Conservation (phyloP, 2,329 filamentous ascomycete species). For the Neonectria magnoliae region DNA sequence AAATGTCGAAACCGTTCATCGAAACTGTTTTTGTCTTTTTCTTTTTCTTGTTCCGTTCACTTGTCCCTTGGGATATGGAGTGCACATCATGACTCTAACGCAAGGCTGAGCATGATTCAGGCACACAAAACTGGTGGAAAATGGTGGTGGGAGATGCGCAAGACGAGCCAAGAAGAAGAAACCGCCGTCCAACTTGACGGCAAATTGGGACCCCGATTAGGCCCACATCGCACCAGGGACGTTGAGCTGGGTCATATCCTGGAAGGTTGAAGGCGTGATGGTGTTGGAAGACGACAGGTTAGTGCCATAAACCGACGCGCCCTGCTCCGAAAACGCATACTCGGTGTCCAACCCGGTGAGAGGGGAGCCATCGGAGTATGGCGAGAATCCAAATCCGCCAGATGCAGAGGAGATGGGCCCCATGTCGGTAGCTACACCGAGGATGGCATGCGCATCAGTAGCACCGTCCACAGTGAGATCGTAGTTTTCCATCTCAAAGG, state of each 20-base stretch:
- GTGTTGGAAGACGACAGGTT: constrained; percentile 43
- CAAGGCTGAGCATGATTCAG: constrained; percentile 12
- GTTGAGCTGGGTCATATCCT: constrained; percentile 39
- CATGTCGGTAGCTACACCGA: constrained; percentile 32
- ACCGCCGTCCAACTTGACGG: neutral
- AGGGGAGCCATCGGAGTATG: constrained; percentile 37
- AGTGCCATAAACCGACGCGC: constrained; percentile 38
- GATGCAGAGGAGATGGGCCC: constrained; percentile 41
- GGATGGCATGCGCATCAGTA: constrained; percentile 30
- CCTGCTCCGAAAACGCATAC: constrained; percentile 41
- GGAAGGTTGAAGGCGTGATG: constrained; percentile 40
- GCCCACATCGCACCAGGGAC: constrained; percentile 37
- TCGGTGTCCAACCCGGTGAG: constrained; percentile 35
- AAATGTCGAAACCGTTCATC: constrained; percentile 2
- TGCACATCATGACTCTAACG: constrained; percentile 17
- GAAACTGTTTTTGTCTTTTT: constrained; percentile 28
- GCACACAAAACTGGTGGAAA: constrained; percentile 31
- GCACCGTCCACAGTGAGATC: constrained; percentile 36
- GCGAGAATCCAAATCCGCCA: constrained; percentile 34
- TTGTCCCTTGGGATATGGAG: constrained; percentile 29
- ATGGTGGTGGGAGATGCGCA: constrained; percentile 25
- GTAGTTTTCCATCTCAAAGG: constrained; percentile 37
- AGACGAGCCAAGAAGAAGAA: constrained; percentile 24
- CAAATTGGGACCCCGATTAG: constrained; percentile 10
- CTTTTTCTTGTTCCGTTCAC: constrained; percentile 29